These are phyloP conservation scores for Nakazawaea molendinolei DNA, from an alignment of 805 yeast species.

Conservation along the genomic window DNA sequence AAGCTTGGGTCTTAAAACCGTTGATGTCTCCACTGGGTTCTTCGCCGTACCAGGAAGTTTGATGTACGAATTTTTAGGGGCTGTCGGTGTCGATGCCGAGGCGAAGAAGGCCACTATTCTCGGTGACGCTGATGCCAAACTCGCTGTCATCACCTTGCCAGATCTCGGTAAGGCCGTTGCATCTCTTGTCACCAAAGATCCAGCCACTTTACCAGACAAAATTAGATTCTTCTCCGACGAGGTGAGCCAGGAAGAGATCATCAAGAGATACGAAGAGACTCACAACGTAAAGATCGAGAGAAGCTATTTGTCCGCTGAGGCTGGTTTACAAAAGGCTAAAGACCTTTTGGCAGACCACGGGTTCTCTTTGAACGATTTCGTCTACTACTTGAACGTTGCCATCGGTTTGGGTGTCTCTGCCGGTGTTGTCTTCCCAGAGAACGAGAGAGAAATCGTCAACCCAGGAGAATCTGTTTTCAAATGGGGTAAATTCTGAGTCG, in stretches of 20 bases:
- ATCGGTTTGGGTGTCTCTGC: slow-evolving; percentile 33
- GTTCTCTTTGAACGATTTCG: slow-evolving; percentile 27
- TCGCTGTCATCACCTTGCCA: slow-evolving; percentile 28
- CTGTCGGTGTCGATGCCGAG: slow-evolving; percentile 31
- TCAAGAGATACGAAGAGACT: slow-evolving; percentile 31
- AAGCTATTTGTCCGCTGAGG: slow-evolving; percentile 25
- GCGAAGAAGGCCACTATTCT: slow-evolving; percentile 27
- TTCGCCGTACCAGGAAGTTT: slow-evolving; percentile 31
- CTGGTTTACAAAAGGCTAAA: slow-evolving; percentile 25
- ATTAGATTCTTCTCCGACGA: slow-evolving; percentile 36
- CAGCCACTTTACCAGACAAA: slow-evolving; percentile 33
- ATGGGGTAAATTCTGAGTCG: slow-evolving; percentile 32
- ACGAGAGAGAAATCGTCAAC: slow-evolving; percentile 37
- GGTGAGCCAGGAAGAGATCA: slow-evolving; percentile 32
- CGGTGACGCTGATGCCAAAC: slow-evolving; percentile 32
- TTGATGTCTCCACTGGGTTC: slow-evolving; percentile 33
- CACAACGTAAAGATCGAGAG: slow-evolving; percentile 29
- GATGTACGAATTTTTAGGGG: slow-evolving; percentile 27
- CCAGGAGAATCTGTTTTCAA: slow-evolving; percentile 38
- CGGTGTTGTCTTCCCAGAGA: slow-evolving; percentile 27
- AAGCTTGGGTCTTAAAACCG: slow-evolving; percentile 37
- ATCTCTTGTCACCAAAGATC: slow-evolving; percentile 31
- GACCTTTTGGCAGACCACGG: slow-evolving; percentile 22
- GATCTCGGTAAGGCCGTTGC: slow-evolving; percentile 42
- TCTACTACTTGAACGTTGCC: slow-evolving; percentile 29